Percentiles rank a stretch among this genome's conserved stretches.
phyloP scores from a whole-genome alignment of 2,329 filamentous ascomycete species.

The Colletotrichum horii region DNA sequence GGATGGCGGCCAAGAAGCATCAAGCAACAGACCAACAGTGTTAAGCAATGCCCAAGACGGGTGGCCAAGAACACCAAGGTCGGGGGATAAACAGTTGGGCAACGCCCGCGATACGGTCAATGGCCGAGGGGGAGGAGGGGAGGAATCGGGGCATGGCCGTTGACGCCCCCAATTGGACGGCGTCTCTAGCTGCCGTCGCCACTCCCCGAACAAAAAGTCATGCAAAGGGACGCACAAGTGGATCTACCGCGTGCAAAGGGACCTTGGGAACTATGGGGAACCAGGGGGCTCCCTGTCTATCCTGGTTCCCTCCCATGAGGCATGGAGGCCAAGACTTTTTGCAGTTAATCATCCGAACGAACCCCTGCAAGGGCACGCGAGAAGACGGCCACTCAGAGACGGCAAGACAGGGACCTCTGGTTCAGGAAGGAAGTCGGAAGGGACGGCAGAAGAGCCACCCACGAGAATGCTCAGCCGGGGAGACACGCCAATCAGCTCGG shows the following conservation, averaged over 20 bases:
- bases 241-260: slow-evolving; percentile 17
- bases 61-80: slow-evolving; percentile 13
- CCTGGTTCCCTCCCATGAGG: neutral
- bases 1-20: neutral
- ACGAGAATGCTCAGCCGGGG: neutral
- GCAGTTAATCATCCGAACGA: neutral
- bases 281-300: slow-evolving; percentile 9
- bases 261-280: neutral
- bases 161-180: neutral
- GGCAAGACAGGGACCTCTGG: neutral
- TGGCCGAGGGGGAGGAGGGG: neutral
- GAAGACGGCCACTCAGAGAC: neutral
- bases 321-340: neutral
- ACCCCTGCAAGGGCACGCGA: slow-evolving; percentile 7
- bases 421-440: slow-evolving; percentile 13
- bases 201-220: slow-evolving; percentile 1
- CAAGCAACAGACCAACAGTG: neutral
- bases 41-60: slow-evolving; percentile 15
- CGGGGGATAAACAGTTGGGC: neutral
- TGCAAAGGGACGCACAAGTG: neutral
- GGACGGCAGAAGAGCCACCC: neutral
- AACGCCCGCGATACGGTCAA: neutral
- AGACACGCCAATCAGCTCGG: neutral
- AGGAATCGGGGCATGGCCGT: neutral
- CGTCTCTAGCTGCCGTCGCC: neutral